Conservation (phyloP, 1,284 basidiomycete species). For the Trametes hirsuta region DNA sequence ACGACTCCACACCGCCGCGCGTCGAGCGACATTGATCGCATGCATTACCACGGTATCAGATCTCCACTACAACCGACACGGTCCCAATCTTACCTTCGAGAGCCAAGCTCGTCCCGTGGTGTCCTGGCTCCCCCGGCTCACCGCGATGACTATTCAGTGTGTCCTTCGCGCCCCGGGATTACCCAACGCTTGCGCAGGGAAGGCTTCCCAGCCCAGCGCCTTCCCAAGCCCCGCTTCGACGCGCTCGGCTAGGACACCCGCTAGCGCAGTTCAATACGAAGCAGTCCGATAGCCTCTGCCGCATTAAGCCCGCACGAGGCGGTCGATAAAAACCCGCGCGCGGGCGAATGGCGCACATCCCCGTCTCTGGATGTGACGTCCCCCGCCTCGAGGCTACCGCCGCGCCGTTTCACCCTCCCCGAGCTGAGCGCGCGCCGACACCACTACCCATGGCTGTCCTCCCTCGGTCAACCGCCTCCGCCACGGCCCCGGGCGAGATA, state of each 20-base stretch:
- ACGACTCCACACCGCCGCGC: no score
- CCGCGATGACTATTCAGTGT: no score
- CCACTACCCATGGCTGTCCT: slow-evolving; percentile 19
- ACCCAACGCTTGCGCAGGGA: not conserved
- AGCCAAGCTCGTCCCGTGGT: not conserved
- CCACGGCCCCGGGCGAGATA: slow-evolving; percentile 8
- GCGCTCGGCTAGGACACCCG: not conserved
- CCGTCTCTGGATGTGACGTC: slow-evolving; percentile 1
- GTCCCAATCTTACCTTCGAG: not conserved
- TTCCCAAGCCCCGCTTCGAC: not conserved
- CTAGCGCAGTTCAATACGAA: not conserved
- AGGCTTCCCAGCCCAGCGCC: not conserved
- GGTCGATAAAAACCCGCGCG: slow-evolving; percentile 4
- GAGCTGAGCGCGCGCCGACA: not conserved
- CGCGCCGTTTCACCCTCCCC: not conserved
- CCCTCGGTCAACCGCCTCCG: slow-evolving; percentile 15
- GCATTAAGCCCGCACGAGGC: slow-evolving; percentile 10
- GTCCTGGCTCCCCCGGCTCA: no score
- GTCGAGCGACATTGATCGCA: no score
- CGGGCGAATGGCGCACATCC: not conserved
- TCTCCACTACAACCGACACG: no score
- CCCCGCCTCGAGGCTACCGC: not conserved
- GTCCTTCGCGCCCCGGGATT: not conserved
- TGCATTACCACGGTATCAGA: no score
- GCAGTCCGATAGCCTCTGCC: not conserved